phyloP scores from a whole-genome alignment of 345 rosid genomes.

The Lumnitzera racemosa region DNA sequence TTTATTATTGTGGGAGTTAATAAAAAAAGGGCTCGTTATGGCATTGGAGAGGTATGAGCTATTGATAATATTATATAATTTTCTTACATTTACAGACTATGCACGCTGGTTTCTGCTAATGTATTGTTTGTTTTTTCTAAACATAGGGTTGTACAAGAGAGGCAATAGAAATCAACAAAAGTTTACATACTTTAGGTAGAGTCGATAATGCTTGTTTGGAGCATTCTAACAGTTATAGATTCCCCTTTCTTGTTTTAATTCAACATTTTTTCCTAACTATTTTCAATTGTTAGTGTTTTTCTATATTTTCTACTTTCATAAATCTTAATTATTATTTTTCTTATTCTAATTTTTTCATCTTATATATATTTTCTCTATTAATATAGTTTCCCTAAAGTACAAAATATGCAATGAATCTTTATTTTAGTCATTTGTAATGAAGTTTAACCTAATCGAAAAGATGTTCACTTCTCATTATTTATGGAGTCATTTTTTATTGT shows the following conservation, averaged over 20 bases:
- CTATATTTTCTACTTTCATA: conserved; percentile 63
- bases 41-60: conserved; percentile 83
- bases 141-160: conserved; percentile 93
- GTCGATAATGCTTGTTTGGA: conserved; percentile 93
- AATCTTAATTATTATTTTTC: conserved; percentile 77
- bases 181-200: conserved; percentile 90
- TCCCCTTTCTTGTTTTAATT: not conserved
- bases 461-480: no score
- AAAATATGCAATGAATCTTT: no score
- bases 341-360: no score
- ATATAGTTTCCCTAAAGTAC: no score
- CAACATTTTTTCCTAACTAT: conserved; percentile 4
- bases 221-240: conserved; percentile 43
- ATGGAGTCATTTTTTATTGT: no score
- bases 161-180: conserved; percentile 98
- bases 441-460: no score
- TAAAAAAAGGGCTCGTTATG: conserved; percentile 98
- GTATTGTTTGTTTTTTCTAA: not conserved
- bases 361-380: no score
- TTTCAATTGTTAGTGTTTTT: not conserved
- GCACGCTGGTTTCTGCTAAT: not conserved
- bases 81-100: not conserved
- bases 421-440: no score
- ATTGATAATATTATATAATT: not conserved
- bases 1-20: no score